Base-by-base conservation (phyloP, 2,329 filamentous ascomycete genomes). In the Emergomyces orientalis region DNA sequence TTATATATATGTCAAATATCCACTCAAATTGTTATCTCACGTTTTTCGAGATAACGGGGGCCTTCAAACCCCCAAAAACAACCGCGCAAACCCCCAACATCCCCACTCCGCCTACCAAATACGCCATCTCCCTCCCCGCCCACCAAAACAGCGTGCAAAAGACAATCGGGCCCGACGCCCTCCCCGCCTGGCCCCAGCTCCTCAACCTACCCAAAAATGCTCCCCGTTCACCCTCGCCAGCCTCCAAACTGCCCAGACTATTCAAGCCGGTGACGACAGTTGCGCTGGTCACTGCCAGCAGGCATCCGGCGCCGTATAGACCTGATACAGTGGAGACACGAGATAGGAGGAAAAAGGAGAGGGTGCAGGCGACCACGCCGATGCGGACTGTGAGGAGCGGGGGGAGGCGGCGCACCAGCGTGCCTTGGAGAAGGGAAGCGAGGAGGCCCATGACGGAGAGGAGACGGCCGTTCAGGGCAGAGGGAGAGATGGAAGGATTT, bases 61-160 rank as follows among this genome's bases (percentile, higher is more conserved):
- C 81, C 77, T 87, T 90, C 66, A 97, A 76, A 0, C 83, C 84
- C 25, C 84, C 81, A 73, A 96, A 88, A 0, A 88, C 90, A 30
- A 91, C 76, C 13, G 81, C 81, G 54, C 84, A 82, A 13, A 97
- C 92, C 0, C 81, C 84, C 5, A 89, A 75, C 79, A 97, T 96
- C 5, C 91, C 91, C 14, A 84, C 81, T 0, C 90, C 89, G 3
- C 94, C 94, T 69, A 91, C 82, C 0, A 80, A 81, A 75, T 97
- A 99, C 1, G 94, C 94, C 13, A 86, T 82, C 72, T 95, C 88
- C 56, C 94, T 82, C 0, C 94, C 94, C 7, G 91, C 92, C 94
- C 94, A 99, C 94, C 94, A 99, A 78, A 99, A 99, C 62, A 99
- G 80, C 58, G 90, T 91, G 65, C 94, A 97, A 73, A 99, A 99